These are phyloP conservation scores for Ophiobolus disseminans DNA, from an alignment of 2,329 filamentous ascomycete genomes.

Conservation along the genomic window DNA sequence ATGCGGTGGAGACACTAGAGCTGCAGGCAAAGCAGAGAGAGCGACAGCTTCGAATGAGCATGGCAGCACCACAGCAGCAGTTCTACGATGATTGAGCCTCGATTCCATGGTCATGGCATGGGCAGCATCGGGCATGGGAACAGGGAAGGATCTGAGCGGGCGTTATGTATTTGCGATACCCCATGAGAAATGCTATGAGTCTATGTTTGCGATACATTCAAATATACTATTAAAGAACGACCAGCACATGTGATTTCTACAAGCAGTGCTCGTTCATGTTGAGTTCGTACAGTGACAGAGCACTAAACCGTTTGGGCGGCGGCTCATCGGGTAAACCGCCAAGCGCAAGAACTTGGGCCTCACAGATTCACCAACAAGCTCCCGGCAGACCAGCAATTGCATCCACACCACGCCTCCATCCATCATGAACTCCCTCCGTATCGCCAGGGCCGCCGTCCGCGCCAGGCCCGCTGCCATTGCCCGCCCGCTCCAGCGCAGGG, in stretches of 20 bases:
- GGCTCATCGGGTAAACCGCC: slow-evolving; percentile 24
- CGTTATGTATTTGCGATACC: slow-evolving; percentile 44
- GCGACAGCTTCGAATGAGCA: slow-evolving; percentile 75
- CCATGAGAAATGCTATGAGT: slow-evolving; percentile 7
- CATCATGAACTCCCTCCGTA: slow-evolving; percentile 90
- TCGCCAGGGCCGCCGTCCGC: slow-evolving; percentile 88
- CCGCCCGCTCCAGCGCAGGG: slow-evolving; percentile 80
- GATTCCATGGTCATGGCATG: too few relatives aligned
- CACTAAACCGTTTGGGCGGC: slow-evolving; percentile 12
- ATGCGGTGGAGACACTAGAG: slow-evolving; percentile 84
- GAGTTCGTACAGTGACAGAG: not conserved
- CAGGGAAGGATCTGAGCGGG: slow-evolving; percentile 6
- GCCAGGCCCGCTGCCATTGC: slow-evolving; percentile 77
- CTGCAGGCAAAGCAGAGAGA: slow-evolving; percentile 82
- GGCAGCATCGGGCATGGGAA: not conserved
- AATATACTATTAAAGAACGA: too few relatives aligned
- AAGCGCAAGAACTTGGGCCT: slow-evolving; percentile 39
- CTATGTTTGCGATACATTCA: too few relatives aligned
- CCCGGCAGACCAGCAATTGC: slow-evolving; percentile 47
- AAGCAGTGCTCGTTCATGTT: too few relatives aligned
- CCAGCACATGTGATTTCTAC: too few relatives aligned
- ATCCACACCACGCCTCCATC: slow-evolving; percentile 44
- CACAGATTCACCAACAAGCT: slow-evolving; percentile 36
- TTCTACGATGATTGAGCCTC: slow-evolving; percentile 39
- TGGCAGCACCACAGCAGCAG: slow-evolving; percentile 62